Evolutionary conservation across 2,329 filamentous ascomycete species (phyloP), one percentile per base, ranked within the genome.

Genomic region (Penicillium sp.): DNA sequence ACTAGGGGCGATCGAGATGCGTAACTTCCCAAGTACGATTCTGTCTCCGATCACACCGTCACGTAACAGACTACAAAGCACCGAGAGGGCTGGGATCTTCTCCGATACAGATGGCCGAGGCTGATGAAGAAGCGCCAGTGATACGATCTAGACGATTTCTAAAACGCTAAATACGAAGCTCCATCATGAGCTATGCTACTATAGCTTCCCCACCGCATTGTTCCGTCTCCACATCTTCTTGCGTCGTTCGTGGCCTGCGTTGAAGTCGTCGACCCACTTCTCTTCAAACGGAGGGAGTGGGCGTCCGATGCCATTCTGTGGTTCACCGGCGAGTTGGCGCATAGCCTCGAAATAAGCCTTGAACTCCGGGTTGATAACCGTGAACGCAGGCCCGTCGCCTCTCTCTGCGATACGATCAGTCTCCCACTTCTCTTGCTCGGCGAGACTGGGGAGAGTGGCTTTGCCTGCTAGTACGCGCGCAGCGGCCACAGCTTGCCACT

Each of bases 401-500:
- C 75, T 79, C 7, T 65, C 62, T 18, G 69, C 69, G 10, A 87
- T 78, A 0, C 84, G 72, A 2, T 84, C 78, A 2, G 64, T 61
- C 59, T 87, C 85, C 85, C 85, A 87, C 18, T 61, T 65, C 31
- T 71, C 61, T 72, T 83, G 81, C 49, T 80, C 80, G 12, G 72
- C 69, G 0, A 70, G 21, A 0, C 76, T 57, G 0, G 85, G 85
- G 1, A 86, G 67, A 0, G 59, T 69, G 0, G 77, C 78, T 1
- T 81, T 74, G 0, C 82, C 82, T 0, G 84, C 79, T 0, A 87
- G 73, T 2, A 85, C 67, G 0, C 84, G 74, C 1, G 85, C 84
- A 0, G 80, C 82, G 1, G 82, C 75, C 0, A 87, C 84, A 6
- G 84, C 83, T 62, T 87, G 85, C 82, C 83, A 87, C 69, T 87